Evolutionary conservation across 2,329 filamentous ascomycete genomes (phyloP), one percentile per base, ranked within the genome.

Genomic region (Neopestalotiopsis sp.): DNA sequence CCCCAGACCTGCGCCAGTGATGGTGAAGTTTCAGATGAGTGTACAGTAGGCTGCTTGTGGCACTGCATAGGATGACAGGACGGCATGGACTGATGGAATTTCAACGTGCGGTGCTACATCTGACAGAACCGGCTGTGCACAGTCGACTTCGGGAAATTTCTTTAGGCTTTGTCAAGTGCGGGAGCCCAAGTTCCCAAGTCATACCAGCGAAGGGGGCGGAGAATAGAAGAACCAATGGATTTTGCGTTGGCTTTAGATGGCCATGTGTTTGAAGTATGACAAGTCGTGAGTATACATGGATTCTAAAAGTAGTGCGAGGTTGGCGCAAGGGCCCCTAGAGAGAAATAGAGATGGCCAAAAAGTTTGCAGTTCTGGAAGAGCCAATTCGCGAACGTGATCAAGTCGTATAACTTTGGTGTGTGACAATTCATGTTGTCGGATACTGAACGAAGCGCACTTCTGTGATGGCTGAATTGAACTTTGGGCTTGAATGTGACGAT

Each of bases 61-160:
- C 72, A 81, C 78, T 69, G 72, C 75, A 77, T 70, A 74, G 75
- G 70, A 76, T 78, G 76, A 77, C 76, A 78, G 76, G 76, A 74
- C 68, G 67, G 57, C 69, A 70, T 69, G 70, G 67, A 30, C 34
- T 28, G 38, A n/a, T 61, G 69, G 34, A 28, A 58, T 65, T 67
- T 67, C 70, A 68, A 70, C 60, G 74, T 67, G 68, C 69, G 68
- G 74, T 76, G 70, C 69, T 65, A 76, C 75, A 67, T 75, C 75
- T 67, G 69, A 75, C 74, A 71, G 71, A 67, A 70, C 70, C 78
- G 78, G 78, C 72, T 78, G 75, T 78, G 71, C 76, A 77, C 79
- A 77, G 73, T 76, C 72, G 78, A 78, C 75, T 77, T 77, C 77
- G 79, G 79, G 77, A 76, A 75, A 76, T 74, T 75, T 73, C 70